These are phyloP conservation scores for Pythium pyrilobum DNA, from an alignment of 352 stramenopile genomes.

Conservation along the genomic window DNA sequence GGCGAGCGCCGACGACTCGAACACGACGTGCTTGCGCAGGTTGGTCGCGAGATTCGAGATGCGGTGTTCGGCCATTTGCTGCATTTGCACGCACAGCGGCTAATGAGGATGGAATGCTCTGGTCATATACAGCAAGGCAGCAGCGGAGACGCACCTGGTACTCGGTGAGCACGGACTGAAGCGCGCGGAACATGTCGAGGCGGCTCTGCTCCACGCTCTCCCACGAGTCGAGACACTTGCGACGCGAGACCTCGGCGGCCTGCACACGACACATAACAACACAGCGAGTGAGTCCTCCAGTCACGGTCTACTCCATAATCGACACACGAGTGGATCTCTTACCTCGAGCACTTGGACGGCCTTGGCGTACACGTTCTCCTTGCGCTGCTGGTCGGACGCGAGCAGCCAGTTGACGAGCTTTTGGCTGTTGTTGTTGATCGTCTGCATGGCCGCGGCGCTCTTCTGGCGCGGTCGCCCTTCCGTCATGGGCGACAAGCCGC, in stretches of 20 bases:
- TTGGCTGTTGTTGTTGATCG: slow-evolving; percentile 58
- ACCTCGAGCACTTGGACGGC: slow-evolving; percentile 62
- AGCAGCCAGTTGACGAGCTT: slow-evolving; percentile 81
- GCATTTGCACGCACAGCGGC: too few species aligned
- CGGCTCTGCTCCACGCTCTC: slow-evolving; percentile 52
- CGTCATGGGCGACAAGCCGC: neutral
- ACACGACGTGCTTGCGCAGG: slow-evolving; percentile 79
- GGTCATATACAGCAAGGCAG: neutral
- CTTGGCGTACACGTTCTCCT: slow-evolving; percentile 56
- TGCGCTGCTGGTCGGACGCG: slow-evolving; percentile 59
- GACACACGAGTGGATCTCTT: too few species aligned
- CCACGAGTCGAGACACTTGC: slow-evolving; percentile 63
- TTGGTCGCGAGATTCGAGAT: slow-evolving; percentile 69
- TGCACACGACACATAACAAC: too few species aligned
- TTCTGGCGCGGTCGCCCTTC: slow-evolving; percentile 12
- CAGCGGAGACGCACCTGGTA: slow-evolving; percentile 50
- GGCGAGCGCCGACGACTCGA: slow-evolving; percentile 72
- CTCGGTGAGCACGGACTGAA: slow-evolving; percentile 70
- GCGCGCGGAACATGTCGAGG: slow-evolving; percentile 57
- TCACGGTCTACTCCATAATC: too few species aligned
- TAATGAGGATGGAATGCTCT: too few species aligned
- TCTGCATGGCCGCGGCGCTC: slow-evolving; percentile 24
- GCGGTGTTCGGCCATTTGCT: slow-evolving; percentile 77
- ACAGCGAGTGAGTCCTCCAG: too few species aligned
- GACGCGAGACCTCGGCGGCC: slow-evolving; percentile 51